These are phyloP conservation scores for Diaporthe capsici DNA, from an alignment of 2,329 filamentous ascomycete genomes.

Conservation along the genomic window DNA sequence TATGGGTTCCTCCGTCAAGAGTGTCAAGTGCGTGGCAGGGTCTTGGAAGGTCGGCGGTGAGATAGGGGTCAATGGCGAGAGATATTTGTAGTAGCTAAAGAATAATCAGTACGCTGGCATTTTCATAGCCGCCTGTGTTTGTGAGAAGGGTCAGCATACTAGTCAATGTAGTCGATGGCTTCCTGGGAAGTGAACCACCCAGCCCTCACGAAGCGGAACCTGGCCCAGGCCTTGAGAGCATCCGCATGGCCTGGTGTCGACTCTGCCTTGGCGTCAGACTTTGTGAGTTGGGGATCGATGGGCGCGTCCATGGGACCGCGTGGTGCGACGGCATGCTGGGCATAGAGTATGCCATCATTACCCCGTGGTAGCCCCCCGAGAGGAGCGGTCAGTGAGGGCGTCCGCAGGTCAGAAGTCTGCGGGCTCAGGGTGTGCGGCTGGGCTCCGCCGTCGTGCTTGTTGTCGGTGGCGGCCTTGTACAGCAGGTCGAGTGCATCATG, in stretches of 20 bases:
- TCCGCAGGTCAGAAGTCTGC: conserved; percentile 21
- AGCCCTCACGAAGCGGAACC: conserved; percentile 94
- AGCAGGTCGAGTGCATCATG: conserved; percentile 94
- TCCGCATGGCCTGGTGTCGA: conserved; percentile 69
- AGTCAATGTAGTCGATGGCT: conserved; percentile 93
- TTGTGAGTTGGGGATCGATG: conserved; percentile 63
- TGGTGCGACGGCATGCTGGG: conserved; percentile 43
- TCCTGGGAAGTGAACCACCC: conserved; percentile 97
- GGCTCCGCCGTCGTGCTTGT: conserved; percentile 44
- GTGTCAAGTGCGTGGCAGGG: conserved; percentile 81
- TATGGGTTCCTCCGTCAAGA: conserved; percentile 93
- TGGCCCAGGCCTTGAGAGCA: conserved; percentile 88
- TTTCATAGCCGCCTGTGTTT: not conserved
- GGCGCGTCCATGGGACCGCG: conserved; percentile 46
- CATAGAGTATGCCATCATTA: conserved; percentile 37
- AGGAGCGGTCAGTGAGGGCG: conserved; percentile 16
- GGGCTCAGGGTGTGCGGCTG: conserved; percentile 31
- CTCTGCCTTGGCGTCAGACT: conserved; percentile 61
- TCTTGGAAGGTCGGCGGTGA: conserved; percentile 91
- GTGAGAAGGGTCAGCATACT: conserved; percentile 66
- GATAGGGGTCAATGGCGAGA: conserved; percentile 93
- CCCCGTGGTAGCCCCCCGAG: conserved; percentile 22
- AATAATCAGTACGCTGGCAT: conserved; percentile 23
- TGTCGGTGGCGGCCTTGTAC: conserved; percentile 85
- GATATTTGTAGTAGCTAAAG: conserved; percentile 85